A percentile compares a stretch with the other conserved stretches of the same genome.
These are phyloP conservation scores for Tolypocladium amazonense DNA, from an alignment of 2,329 filamentous ascomycete genomes.

Conservation along the genomic window DNA sequence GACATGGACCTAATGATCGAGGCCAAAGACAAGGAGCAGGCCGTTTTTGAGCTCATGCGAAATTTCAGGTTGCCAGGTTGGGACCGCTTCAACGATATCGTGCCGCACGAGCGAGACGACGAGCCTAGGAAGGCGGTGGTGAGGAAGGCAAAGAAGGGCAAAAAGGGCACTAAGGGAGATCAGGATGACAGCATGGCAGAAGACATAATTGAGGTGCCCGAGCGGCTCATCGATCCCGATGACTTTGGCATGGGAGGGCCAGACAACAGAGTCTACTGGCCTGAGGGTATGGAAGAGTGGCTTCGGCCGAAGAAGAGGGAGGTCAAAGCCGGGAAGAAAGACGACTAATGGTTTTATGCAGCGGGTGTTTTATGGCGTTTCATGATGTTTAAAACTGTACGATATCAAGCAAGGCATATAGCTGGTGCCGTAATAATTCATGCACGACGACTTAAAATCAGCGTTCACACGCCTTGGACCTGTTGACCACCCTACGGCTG, in stretches of 20 bases:
- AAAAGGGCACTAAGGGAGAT: slow-evolving; percentile 19
- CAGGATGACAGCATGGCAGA: slow-evolving; percentile 19
- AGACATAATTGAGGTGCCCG: slow-evolving; percentile 22
- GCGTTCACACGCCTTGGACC: too few relatives aligned
- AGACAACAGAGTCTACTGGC: slow-evolving; percentile 80
- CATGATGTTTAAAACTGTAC: slow-evolving; percentile 7
- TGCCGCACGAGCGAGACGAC: slow-evolving; percentile 67
- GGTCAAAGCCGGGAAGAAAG: slow-evolving; percentile 33
- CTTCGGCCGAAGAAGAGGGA: slow-evolving; percentile 68
- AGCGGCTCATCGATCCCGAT: slow-evolving; percentile 45
- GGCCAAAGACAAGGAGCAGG: slow-evolving; percentile 96
- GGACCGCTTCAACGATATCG: slow-evolving; percentile 63
- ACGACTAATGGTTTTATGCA: slow-evolving; percentile 20
- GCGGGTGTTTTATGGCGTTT: slow-evolving; percentile 15
- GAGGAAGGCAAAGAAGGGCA: slow-evolving; percentile 26
- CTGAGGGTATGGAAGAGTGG: slow-evolving; percentile 83
- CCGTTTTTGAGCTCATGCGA: slow-evolving; percentile 88
- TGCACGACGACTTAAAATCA: too few relatives aligned
- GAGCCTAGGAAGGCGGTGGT: slow-evolving; percentile 44
- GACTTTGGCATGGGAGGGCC: slow-evolving; percentile 82
- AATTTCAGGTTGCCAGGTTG: slow-evolving; percentile 76
- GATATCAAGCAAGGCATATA: slow-evolving; percentile 1
- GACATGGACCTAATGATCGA: slow-evolving; percentile 99
- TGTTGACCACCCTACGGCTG: too few relatives aligned
- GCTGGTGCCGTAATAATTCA: background rate